Conservation (phyloP, 139 green algal species). For the Zygnema circumcarinatum region DNA sequence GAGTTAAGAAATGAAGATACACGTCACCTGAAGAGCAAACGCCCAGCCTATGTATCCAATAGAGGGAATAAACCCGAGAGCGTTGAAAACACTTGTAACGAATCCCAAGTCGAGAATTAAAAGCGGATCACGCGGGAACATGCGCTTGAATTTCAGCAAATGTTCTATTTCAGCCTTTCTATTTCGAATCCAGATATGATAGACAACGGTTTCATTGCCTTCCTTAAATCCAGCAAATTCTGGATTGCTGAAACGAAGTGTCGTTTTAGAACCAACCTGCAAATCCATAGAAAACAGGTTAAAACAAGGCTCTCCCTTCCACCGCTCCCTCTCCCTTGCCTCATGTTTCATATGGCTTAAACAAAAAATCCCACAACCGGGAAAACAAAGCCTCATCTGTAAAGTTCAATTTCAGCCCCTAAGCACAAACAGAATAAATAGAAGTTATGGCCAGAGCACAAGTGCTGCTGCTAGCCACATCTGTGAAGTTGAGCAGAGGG, state of each 20-base stretch:
- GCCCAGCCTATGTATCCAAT: conserved; percentile 31
- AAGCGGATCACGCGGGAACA: conserved; percentile 13
- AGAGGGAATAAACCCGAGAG: conserved; percentile 21
- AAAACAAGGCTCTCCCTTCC: too few species aligned
- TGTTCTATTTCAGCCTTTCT: conserved; percentile 28
- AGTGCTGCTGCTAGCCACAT: too few species aligned
- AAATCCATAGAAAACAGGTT: background rate
- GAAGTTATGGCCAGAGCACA: too few species aligned
- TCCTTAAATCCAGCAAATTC: conserved; percentile 44
- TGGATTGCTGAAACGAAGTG: background rate
- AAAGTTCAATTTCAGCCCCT: too few species aligned
- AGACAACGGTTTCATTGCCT: conserved; percentile 40
- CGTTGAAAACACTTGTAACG: conserved; percentile 15
- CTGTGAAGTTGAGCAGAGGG: too few species aligned
- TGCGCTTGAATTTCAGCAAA: conserved; percentile 28
- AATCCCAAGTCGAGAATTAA: conserved; percentile 19
- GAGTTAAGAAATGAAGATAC: conserved; percentile 5
- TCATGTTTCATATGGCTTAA: too few species aligned
- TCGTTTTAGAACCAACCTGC: conserved; percentile 34
- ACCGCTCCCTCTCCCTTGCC: too few species aligned
- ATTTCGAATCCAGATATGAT: conserved; percentile 28
- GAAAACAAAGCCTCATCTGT: too few species aligned
- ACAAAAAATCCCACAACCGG: too few species aligned
- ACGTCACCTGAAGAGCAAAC: conserved; percentile 37
- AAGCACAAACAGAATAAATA: too few species aligned